Base-by-base conservation (phyloP, 176 grass and related monocot species). In the Puya raimondii region DNA sequence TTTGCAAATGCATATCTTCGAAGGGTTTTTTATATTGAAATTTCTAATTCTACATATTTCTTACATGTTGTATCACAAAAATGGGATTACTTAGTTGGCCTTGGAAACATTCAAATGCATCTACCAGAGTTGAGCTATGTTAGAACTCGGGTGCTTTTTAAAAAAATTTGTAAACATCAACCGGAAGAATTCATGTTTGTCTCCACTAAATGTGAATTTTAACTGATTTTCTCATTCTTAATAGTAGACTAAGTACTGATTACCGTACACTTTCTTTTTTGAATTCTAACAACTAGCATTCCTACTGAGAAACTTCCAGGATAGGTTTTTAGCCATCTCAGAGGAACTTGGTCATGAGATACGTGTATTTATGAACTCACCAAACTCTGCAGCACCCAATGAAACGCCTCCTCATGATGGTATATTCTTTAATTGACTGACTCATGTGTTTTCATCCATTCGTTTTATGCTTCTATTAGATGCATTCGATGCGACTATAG, bases 341-440 rank as follows among this genome's bases (percentile, higher is more conserved):
- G 76, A 94, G 67, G 86, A 93, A 72, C 85, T 93, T 65, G 90
- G 95, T 53, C 84, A 76, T 64, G 80, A 80, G 66, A 76, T 99
- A 23, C 84, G 82, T 21, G 70, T 99, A 20, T 99, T 99, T 76
- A 91, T 78, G 47, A 86, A 88, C 53, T 61, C 76, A 64, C 74
- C 78, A 25, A 78, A 63, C 50, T 67, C 67, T 21, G 18, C 26
- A 67, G 74, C 77, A 21, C 67, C 72, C 51, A 88, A 65, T 53
- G 84, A 85, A 10, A 72, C 85, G 64, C 76, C 85, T 51, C 70
- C 90, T 80, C 73, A 81, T 70, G 63, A 92, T 51, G 90, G 95
- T 92, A 85, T 18, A 26, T 68, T 10, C 11, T 48, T 68, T 65
- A 25, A 27, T 68, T 61, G 11, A 68, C 9, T 66, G 51, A 70